Conservation (phyloP, 2,329 filamentous ascomycete genomes). For the Stenocarpella maydis region DNA sequence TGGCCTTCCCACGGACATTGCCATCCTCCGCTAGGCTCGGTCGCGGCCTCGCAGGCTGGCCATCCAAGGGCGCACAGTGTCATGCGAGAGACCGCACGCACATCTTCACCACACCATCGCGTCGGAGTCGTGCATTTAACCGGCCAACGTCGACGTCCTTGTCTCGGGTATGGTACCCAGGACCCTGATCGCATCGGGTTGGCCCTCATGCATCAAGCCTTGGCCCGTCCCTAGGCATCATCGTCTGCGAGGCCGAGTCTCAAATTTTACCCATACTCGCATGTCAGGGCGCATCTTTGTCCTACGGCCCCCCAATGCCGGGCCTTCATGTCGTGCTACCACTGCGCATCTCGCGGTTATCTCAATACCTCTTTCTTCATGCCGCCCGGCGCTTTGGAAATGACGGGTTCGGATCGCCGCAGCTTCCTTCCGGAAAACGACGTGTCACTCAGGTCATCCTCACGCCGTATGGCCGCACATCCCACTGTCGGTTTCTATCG, state of each 20-base stretch:
- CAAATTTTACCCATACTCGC: slow-evolving; percentile 23
- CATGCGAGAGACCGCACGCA: slow-evolving; percentile 2
- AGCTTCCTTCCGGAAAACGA: slow-evolving; percentile 27
- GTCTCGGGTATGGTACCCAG: background rate
- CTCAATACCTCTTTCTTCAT: slow-evolving; percentile 18
- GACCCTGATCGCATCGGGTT: background rate
- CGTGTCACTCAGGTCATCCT: slow-evolving; percentile 11
- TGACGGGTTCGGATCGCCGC: slow-evolving; percentile 12
- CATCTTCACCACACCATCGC: slow-evolving; percentile 18
- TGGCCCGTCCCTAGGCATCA: background rate
- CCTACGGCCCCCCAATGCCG: slow-evolving; percentile 19
- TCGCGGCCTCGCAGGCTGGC: background rate
- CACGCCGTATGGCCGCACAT: background rate
- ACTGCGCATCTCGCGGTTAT: slow-evolving; percentile 29
- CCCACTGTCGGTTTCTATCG: background rate
- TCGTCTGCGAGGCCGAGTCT: background rate
- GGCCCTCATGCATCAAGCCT: slow-evolving; percentile 4
- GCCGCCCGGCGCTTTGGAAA: slow-evolving; percentile 17
- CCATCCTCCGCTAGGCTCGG: slow-evolving; percentile 15
- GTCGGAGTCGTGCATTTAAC: background rate
- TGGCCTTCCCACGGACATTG: background rate
- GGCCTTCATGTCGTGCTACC: slow-evolving; percentile 27
- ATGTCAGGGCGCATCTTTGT: slow-evolving; percentile 29
- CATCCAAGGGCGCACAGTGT: background rate
- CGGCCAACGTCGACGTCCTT: background rate